A percentile compares a stretch with the other conserved stretches of the same genome.
These are phyloP conservation scores for Cordyceps pruinosa DNA, from an alignment of 2,329 filamentous ascomycete species.

Conservation along the genomic window DNA sequence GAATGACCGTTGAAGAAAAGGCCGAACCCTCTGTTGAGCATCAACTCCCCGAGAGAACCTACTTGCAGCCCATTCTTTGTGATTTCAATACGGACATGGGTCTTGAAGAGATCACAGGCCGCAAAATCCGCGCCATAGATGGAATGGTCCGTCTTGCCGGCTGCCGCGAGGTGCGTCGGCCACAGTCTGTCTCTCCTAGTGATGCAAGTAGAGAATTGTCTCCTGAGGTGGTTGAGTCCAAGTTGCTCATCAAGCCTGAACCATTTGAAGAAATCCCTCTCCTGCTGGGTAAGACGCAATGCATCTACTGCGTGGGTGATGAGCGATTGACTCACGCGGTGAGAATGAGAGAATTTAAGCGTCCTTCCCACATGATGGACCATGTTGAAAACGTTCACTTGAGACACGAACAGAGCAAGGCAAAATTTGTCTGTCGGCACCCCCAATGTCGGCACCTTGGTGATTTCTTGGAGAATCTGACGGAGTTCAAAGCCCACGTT, in stretches of 20 bases:
- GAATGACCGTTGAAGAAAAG: background rate
- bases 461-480: slow-evolving; percentile 9
- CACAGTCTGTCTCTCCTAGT: too few species aligned
- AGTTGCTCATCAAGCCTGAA: too few species aligned
- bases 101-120: background rate
- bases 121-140: slow-evolving; percentile 10
- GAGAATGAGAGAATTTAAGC: slow-evolving; percentile 8
- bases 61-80: slow-evolving; percentile 5
- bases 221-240: too few species aligned
- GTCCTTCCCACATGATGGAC: slow-evolving; percentile 11
- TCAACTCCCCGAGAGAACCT: background rate
- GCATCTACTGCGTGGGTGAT: slow-evolving; percentile 12
- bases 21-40: slow-evolving; percentile 1
- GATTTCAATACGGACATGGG: slow-evolving; percentile 1
- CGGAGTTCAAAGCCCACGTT: slow-evolving; percentile 12
- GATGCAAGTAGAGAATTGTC: too few species aligned
- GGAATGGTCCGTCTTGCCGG: slow-evolving; percentile 12
- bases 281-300: slow-evolving; percentile 9
- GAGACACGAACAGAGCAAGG: background rate
- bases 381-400: slow-evolving; percentile 11
- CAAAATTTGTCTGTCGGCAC: slow-evolving; percentile 11
- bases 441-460: slow-evolving; percentile 10
- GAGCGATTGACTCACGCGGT: slow-evolving; percentile 1
- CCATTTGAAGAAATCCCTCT: slow-evolving; percentile 11
- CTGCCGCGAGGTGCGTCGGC: slow-evolving; percentile 10